Conservation (phyloP, 495 filamentous ascomycete species). For the Glonium stellatum region DNA sequence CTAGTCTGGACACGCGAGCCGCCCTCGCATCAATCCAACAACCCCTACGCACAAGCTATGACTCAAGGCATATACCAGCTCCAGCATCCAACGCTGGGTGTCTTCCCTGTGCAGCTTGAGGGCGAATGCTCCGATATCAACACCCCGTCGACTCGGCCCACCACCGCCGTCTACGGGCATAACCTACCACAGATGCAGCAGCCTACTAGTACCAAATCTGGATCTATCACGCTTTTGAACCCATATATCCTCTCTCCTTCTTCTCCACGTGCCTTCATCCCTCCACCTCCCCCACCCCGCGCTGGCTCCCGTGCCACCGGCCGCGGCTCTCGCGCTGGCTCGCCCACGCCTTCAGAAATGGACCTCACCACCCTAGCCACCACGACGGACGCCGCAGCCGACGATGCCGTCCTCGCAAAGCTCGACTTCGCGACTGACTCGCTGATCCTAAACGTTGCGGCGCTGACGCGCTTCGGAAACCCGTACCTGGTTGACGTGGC, state of each 20-base stretch:
- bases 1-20: slow-evolving; percentile 50
- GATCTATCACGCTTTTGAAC: slow-evolving; percentile 27
- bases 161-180: slow-evolving; percentile 27
- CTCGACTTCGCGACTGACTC: slow-evolving; percentile 44
- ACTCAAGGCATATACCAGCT: slow-evolving; percentile 59
- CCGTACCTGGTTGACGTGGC: slow-evolving; percentile 72
- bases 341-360: slow-evolving; percentile 21
- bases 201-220: slow-evolving; percentile 6
- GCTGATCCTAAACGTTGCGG: slow-evolving; percentile 43
- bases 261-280: slow-evolving; percentile 19
- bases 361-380: slow-evolving; percentile 38
- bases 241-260: slow-evolving; percentile 26
- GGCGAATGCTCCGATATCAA: slow-evolving; percentile 41
- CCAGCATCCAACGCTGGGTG: slow-evolving; percentile 56
- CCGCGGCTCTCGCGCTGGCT: slow-evolving; percentile 10
- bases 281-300: slow-evolving; percentile 7
- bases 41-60: slow-evolving; percentile 30
- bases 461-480: slow-evolving; percentile 44
- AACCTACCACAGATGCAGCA: slow-evolving; percentile 18
- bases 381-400: slow-evolving; percentile 36
- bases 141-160: slow-evolving; percentile 23
- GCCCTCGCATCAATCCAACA: slow-evolving; percentile 18
- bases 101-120: slow-evolving; percentile 38
- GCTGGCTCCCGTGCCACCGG: not conserved
- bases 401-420: slow-evolving; percentile 42